Base-by-base conservation (phyloP, 345 rosid genomes). In the Aquilaria yunnanensis region DNA sequence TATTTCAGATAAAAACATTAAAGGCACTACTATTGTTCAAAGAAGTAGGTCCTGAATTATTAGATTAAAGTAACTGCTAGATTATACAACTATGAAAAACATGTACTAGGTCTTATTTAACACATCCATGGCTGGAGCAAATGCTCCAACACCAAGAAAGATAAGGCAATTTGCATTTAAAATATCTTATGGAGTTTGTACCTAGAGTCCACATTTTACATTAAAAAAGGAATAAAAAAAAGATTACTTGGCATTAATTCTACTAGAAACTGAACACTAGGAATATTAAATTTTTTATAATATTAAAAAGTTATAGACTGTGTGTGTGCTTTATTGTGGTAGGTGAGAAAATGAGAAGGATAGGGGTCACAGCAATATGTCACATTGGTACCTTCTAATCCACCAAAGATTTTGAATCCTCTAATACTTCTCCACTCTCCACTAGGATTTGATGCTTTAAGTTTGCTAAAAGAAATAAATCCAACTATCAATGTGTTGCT, bases 71-170 rank as follows among this genome's bases (percentile, higher is more conserved):
- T 23, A 23, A 23, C 23, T 23, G 0, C 23, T 23, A 23, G 23
- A 23, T 23, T 23, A 23, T 23, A 23, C 23, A 23, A 23, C 23
- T 23, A 23, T 23, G 23, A 23, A 23, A 23, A 23, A 23, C 23
- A 23, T 23, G 23, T 23, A 23, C 23, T 23, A 23, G 23, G 83
- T 78, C 68, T 74, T 77, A 67, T 81, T 83, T 62, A 90, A 88
- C 13, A 90, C 86, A 74, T 86, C 97, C 90, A 88, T 90, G 41
- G 93, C 96, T 0, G 93, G 74, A 14, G 96, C 81, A 75, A 90
- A 90, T 29, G 97, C 97, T 58, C 96, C 97, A 4, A 90, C 93
- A 7, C 96, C 96, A 0, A 91, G 93, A 66, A 90, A 90, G 16
- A 90, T 78, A 43, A 90, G 91, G 9, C 89, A 83, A 49, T 78